Evolutionary conservation across 805 yeast genomes (phyloP), one percentile per base, ranked within the genome.

Genomic region (Zygosaccharomyces pseudorouxii): DNA sequence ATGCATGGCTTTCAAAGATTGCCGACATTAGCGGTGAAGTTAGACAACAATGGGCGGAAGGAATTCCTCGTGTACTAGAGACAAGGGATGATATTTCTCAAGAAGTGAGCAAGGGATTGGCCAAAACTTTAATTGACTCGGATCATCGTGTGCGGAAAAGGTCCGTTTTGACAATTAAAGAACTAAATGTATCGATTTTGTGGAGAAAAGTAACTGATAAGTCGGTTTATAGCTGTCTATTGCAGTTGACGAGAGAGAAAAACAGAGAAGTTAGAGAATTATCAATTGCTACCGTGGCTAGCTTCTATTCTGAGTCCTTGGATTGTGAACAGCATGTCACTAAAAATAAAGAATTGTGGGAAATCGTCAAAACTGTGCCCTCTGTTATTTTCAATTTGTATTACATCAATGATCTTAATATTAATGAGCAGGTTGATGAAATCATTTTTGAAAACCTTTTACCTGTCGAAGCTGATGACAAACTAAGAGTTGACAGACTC

Each of bases 1-100:
- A 68, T 12, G 76, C 73, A 25, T 89, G 96, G 96, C 64, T 86
- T 46, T 83, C 82, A 53, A 85, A 89, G 55, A 77, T 84, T 4
- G 71, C 84, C 9, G 97, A 89, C 62, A 70, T 79, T 6, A 79
- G 84, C 2, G 71, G 85, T 0, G 61, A 60, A 2, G 90, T 89
- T 1, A 72, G 97, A 46, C 65, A 74, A 4, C 73, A 76, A 47
- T 89, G 97, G 96, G 80, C 79, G 0, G 79, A 79, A 42, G 76
- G 80, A 30, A 65, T 81, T 0, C 73, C 82, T 0, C 63, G 58
- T 0, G 73, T 84, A 6, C 52, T 88, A 2, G 57, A 62, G 4
- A 52, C 63, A 3, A 72, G 81, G 52, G 61, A 65, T 16, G 82
- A 79, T 49, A 63, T 77, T 1, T 68, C 76, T 1, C 57, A 67